These are phyloP conservation scores for Trypanosoma theileri DNA, from an alignment of 208 protist species.

Conservation along the genomic window DNA sequence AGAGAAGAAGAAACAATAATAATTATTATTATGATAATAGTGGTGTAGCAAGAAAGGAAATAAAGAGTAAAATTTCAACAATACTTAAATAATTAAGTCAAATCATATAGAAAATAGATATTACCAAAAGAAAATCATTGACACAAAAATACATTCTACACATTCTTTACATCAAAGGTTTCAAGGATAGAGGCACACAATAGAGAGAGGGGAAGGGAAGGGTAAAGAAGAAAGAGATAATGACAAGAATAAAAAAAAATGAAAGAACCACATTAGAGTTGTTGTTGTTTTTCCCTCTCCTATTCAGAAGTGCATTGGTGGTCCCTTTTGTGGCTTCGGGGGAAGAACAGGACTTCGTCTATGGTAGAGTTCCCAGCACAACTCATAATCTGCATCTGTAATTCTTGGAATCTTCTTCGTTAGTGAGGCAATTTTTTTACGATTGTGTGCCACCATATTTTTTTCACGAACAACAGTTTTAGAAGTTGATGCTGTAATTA, in stretches of 20 bases:
- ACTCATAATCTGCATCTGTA: constrained; percentile 24
- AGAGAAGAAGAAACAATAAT: too few species aligned
- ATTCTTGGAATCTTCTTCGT: background rate
- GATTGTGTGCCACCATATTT: background rate
- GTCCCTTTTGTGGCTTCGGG: constrained; percentile 11
- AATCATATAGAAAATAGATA: too few species aligned
- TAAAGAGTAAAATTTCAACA: too few species aligned
- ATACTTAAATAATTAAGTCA: too few species aligned
- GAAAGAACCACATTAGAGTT: background rate
- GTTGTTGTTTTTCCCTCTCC: background rate
- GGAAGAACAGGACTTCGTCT: constrained; percentile 7
- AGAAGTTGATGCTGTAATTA: background rate
- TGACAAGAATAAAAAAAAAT: background rate
- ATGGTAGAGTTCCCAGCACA: constrained; percentile 31
- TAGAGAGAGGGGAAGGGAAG: too few species aligned
- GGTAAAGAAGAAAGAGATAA: background rate
- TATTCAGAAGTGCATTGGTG: constrained; percentile 24
- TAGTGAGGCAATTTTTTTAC: background rate
- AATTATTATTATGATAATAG: too few species aligned
- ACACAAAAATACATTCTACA: too few species aligned
- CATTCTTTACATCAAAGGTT: too few species aligned
- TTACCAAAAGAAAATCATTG: too few species aligned
- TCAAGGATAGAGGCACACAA: too few species aligned
- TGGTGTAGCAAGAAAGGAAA: too few species aligned
- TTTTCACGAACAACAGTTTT: background rate